These are phyloP conservation scores for Fusarium decemcellulare DNA, from an alignment of 2,329 filamentous ascomycete genomes.

Conservation along the genomic window DNA sequence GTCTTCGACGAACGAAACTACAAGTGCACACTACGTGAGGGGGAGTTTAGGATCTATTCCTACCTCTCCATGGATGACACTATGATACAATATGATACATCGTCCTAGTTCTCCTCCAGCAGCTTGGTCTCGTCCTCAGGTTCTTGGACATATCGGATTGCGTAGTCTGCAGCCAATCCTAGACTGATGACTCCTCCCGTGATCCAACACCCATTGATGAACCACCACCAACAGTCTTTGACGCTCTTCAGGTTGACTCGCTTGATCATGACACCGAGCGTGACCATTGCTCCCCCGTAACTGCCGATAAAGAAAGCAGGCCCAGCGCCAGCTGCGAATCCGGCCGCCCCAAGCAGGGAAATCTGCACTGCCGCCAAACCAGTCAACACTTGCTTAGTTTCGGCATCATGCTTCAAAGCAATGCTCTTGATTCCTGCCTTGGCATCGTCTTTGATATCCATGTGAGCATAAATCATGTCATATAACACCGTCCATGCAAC, in stretches of 20 bases:
- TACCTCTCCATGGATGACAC: constrained; percentile 28
- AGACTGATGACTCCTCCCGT: constrained; percentile 74
- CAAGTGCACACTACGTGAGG: constrained; percentile 38
- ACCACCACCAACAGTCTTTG: constrained; percentile 84
- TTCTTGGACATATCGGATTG: constrained; percentile 61
- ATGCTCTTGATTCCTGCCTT: constrained; percentile 93
- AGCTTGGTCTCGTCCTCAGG: constrained; percentile 40
- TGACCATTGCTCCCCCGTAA: constrained; percentile 74
- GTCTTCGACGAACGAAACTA: constrained; percentile 45
- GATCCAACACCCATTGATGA: constrained; percentile 78
- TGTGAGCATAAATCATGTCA: constrained; percentile 95
- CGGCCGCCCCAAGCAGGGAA: constrained; percentile 77
- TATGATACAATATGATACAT: constrained; percentile 42
- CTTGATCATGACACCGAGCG: constrained; percentile 77
- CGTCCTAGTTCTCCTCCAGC: background rate
- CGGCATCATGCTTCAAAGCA: constrained; percentile 81
- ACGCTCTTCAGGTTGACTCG: constrained; percentile 76
- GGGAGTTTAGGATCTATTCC: constrained; percentile 11
- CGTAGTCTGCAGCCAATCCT: constrained; percentile 72
- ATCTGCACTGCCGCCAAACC: constrained; percentile 80
- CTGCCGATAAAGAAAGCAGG: constrained; percentile 78
- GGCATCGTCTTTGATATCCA: constrained; percentile 89
- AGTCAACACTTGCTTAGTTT: constrained; percentile 82
- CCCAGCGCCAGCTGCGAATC: constrained; percentile 75
- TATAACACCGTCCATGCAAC: constrained; percentile 90